Evolutionary conservation across 2,329 filamentous ascomycete species (phyloP).

Genomic region (Aureobasidium sp.): DNA sequence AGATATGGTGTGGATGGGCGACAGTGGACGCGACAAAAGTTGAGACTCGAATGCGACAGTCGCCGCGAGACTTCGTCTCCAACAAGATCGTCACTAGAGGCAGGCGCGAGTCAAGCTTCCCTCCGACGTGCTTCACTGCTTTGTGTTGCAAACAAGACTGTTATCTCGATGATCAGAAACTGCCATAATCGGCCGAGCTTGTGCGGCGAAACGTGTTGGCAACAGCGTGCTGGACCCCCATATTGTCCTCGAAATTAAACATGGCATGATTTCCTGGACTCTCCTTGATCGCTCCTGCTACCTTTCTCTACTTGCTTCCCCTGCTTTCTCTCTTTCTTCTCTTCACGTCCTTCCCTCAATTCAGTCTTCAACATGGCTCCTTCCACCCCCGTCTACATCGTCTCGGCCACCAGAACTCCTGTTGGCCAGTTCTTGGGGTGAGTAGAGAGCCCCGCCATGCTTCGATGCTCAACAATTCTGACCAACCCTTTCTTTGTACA

Average conservation of each 20-base stretch:
- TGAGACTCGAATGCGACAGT: slow-evolving; percentile 12
- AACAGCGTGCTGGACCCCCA: slow-evolving; percentile 3
- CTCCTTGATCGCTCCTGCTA: slow-evolving; percentile 1
- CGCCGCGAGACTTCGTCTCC: slow-evolving; percentile 2
- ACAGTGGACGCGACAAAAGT: slow-evolving; percentile 14
- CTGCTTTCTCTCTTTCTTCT: not conserved
- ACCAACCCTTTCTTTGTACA: slow-evolving; percentile 35
- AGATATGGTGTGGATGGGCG: slow-evolving; percentile 16
- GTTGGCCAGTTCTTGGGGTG: slow-evolving; percentile 93
- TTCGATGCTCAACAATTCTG: slow-evolving; percentile 2
- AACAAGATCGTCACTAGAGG: not conserved
- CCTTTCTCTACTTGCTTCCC: slow-evolving; percentile 1
- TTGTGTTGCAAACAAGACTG: not conserved
- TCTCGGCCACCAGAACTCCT: slow-evolving; percentile 83
- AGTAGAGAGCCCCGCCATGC: slow-evolving; percentile 26
- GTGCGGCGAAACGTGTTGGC: not conserved
- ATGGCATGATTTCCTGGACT: slow-evolving; percentile 13
- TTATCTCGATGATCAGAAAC: not conserved
- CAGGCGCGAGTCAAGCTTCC: slow-evolving; percentile 1
- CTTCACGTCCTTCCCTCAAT: not conserved
- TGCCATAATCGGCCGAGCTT: not conserved
- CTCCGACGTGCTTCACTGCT: not conserved
- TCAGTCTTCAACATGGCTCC: slow-evolving; percentile 55
- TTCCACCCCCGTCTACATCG: slow-evolving; percentile 88
- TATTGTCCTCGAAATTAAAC: slow-evolving; percentile 13